Evolutionary conservation across 805 yeast species (phyloP).

Genomic region (Metschnikowia amazonensis): DNA sequence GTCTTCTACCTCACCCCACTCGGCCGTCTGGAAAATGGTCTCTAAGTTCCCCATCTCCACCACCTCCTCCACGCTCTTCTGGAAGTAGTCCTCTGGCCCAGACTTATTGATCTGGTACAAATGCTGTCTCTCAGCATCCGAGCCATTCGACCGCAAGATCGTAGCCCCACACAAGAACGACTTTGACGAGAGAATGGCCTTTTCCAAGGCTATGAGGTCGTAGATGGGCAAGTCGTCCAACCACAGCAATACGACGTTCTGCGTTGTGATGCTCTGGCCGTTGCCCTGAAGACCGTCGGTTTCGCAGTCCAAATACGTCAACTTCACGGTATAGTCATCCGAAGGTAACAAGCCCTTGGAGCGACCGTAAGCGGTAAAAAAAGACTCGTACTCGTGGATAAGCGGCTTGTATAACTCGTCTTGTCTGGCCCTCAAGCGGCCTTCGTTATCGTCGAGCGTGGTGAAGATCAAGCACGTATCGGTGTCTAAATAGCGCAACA

Average conservation of each 20-base stretch:
- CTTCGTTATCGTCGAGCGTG: slow-evolving; percentile 77
- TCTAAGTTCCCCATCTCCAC: slow-evolving; percentile 79
- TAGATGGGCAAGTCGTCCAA: slow-evolving; percentile 59
- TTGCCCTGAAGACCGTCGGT: slow-evolving; percentile 78
- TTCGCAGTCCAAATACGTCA: slow-evolving; percentile 75
- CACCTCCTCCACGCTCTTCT: slow-evolving; percentile 59
- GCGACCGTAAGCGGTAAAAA: slow-evolving; percentile 43
- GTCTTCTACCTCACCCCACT: slow-evolving; percentile 99
- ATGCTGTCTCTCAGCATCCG: slow-evolving; percentile 19
- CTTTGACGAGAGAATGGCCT: slow-evolving; percentile 80
- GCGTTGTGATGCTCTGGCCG: slow-evolving; percentile 58
- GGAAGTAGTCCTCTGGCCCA: slow-evolving; percentile 28
- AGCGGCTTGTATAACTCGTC: slow-evolving; percentile 73
- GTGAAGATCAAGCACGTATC: slow-evolving; percentile 89
- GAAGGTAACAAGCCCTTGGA: slow-evolving; percentile 23
- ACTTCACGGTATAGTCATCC: slow-evolving; percentile 28
- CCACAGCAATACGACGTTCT: slow-evolving; percentile 61
- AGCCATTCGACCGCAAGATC: slow-evolving; percentile 48
- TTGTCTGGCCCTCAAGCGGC: slow-evolving; percentile 75
- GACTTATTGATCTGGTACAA: slow-evolving; percentile 36
- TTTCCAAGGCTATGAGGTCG: slow-evolving; percentile 85
- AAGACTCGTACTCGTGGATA: slow-evolving; percentile 60
- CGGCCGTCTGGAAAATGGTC: slow-evolving; percentile 74
- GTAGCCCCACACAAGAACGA: slow-evolving; percentile 81
- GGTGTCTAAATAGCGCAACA: slow-evolving; percentile 85